Evolutionary conservation across 164 flowering plant species (phyloP).

Genomic region (Pachysandra terminalis): DNA sequence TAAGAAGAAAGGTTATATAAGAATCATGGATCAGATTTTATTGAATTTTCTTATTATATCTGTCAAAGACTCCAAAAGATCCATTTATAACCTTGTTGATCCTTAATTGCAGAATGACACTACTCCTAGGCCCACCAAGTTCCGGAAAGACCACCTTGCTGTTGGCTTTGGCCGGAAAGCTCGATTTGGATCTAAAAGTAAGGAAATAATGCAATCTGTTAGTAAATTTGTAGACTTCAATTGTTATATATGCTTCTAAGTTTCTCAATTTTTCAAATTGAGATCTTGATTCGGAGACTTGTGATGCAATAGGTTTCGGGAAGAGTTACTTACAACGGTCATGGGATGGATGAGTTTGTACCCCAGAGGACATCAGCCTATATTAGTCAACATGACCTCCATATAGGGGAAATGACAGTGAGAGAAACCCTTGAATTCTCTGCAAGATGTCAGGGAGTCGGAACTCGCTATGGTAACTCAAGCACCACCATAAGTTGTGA

Average conservation of each 20-base stretch:
- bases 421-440: constrained; percentile 57
- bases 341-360: constrained; percentile 52
- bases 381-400: constrained; percentile 56
- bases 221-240: too few relatives aligned
- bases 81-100: background rate
- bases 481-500: background rate
- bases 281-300: background rate
- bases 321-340: constrained; percentile 55
- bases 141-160: constrained; percentile 60
- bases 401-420: constrained; percentile 60
- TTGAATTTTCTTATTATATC: background rate
- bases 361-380: constrained; percentile 63
- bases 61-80: background rate
- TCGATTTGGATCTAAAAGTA: constrained; percentile 31
- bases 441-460: constrained; percentile 62
- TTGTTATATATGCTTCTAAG: too few relatives aligned
- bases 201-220: too few relatives aligned
- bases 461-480: constrained; percentile 42
- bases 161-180: constrained; percentile 51
- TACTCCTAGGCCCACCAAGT: constrained; percentile 63
- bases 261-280: background rate
- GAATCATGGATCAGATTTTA: background rate
- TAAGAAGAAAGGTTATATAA: constrained; percentile 9
- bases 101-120: constrained; percentile 41
- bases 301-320: constrained; percentile 29